Base-by-base conservation (phyloP, 257 asterid species). In the Nicotiana otophora region DNA sequence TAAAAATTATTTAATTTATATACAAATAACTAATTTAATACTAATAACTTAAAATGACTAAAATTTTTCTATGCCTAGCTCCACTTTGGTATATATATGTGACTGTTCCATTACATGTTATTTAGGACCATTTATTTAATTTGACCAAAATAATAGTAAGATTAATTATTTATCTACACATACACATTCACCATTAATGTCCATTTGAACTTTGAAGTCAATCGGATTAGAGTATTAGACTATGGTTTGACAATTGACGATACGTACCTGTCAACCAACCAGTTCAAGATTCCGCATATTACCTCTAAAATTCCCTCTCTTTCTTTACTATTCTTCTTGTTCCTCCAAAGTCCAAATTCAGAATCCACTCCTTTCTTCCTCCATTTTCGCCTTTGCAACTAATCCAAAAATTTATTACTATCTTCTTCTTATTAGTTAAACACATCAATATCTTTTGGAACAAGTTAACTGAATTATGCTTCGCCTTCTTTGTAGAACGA, bases 401-500 rank as follows among this genome's bases (percentile, higher is more conserved):
- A 17, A 39, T 30, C 77, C 61, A 46, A 33, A n/a, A 36, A 34
- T 8, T 72, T 8, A 46, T 77, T 42, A 42, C 51, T 42, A 42
- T 28, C 31, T 36, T 20, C 26, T 14, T 34, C 5, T 51, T 70
- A n/a, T n/a, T 1, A 53, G 6, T 15, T 74, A 6, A 74, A 8
- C 79, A 46, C 20, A 39, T 42, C 20, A 20, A 10, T 70, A 42
- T 68, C 39, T 34, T 12, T 36, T n/a, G 14, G 19, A 72, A 10
- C 28, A 46, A 74, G 80, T 74, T 34, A 26, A 26, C 46, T 69
- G 64, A 51, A 80, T 39, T 31, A 89, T 89, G 92, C 85, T 89
- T 85, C 88, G 88, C 54, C 84, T 89, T 53, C 66, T 80, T 26
- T 20, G 87, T 60, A 74, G 84, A 81, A 70, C 81, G 53, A 81